phyloP scores from a whole-genome alignment of 192 early-diverging fungal species.

The Podochytrium sp. region DNA sequence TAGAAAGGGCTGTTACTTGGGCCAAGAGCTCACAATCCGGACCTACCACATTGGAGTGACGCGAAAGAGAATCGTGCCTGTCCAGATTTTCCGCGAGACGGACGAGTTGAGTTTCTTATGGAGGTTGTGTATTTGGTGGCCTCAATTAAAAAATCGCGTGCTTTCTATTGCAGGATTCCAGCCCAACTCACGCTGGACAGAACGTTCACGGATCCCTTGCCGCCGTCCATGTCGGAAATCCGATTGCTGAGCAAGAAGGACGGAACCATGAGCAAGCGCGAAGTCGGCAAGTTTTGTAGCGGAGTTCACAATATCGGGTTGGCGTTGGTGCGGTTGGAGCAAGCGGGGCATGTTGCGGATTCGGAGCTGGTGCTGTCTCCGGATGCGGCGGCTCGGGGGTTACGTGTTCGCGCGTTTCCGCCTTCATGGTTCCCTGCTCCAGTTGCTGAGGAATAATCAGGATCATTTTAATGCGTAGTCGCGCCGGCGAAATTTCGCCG shows the following conservation, averaged over 20 bases:
- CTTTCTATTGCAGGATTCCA: slow-evolving; percentile 41
- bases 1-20: slow-evolving; percentile 96
- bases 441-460: not conserved
- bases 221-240: slow-evolving; percentile 39
- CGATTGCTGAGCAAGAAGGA: not conserved
- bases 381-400: not conserved
- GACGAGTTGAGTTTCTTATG: slow-evolving; percentile 42
- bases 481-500: too few relatives aligned
- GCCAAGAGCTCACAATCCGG: slow-evolving; percentile 97
- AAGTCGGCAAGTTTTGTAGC: slow-evolving; percentile 68
- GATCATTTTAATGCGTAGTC: too few relatives aligned
- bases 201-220: slow-evolving; percentile 17
- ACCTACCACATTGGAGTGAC: slow-evolving; percentile 94
- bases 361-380: not conserved
- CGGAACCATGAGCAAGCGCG: slow-evolving; percentile 11
- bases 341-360: slow-evolving; percentile 3
- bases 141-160: slow-evolving; percentile 37
- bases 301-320: slow-evolving; percentile 80
- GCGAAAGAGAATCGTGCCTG: slow-evolving; percentile 88
- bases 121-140: not conserved
- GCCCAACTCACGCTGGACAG: slow-evolving; percentile 40
- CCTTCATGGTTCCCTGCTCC: not conserved
- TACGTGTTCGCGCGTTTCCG: not conserved
- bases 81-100: slow-evolving; percentile 60
- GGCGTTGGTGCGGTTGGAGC: slow-evolving; percentile 84